phyloP scores from a whole-genome alignment of 2,329 filamentous ascomycete species.

The Ramularia endophylla region DNA sequence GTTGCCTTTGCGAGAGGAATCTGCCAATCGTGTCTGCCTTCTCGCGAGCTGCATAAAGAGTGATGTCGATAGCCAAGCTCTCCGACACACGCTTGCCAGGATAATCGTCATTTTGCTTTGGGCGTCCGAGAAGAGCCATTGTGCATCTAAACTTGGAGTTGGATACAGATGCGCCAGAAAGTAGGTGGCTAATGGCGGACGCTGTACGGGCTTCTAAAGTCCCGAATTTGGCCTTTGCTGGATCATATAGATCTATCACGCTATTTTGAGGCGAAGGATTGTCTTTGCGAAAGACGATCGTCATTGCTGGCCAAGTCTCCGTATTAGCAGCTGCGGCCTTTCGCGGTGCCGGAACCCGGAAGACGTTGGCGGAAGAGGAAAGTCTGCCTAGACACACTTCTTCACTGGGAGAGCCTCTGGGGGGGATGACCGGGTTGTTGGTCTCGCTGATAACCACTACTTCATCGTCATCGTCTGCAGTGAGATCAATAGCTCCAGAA shows the following conservation, averaged over 20 bases:
- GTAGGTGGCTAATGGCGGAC: slow-evolving; percentile 61
- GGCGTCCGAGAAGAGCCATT: slow-evolving; percentile 63
- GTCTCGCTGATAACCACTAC: slow-evolving; percentile 10
- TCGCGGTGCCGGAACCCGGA: slow-evolving; percentile 15
- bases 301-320: slow-evolving; percentile 63
- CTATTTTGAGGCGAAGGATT: slow-evolving; percentile 41
- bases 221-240: slow-evolving; percentile 66
- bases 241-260: slow-evolving; percentile 66
- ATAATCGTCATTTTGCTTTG: slow-evolving; percentile 57
- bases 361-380: slow-evolving; percentile 16
- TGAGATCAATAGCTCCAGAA: slow-evolving; percentile 42
- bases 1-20: slow-evolving; percentile 58
- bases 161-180: slow-evolving; percentile 55
- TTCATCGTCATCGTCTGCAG: slow-evolving; percentile 28
- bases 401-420: slow-evolving; percentile 10
- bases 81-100: slow-evolving; percentile 58
- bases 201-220: slow-evolving; percentile 65
- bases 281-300: slow-evolving; percentile 57
- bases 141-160: slow-evolving; percentile 62
- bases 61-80: slow-evolving; percentile 61
- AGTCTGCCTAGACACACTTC: slow-evolving; percentile 26
- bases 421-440: background rate
- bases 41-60: slow-evolving; percentile 71
- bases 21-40: slow-evolving; percentile 60
- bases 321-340: slow-evolving; percentile 13